Evolutionary conservation across 805 yeast genomes (phyloP).

Genomic region (Brettanomyces anomalus): DNA sequence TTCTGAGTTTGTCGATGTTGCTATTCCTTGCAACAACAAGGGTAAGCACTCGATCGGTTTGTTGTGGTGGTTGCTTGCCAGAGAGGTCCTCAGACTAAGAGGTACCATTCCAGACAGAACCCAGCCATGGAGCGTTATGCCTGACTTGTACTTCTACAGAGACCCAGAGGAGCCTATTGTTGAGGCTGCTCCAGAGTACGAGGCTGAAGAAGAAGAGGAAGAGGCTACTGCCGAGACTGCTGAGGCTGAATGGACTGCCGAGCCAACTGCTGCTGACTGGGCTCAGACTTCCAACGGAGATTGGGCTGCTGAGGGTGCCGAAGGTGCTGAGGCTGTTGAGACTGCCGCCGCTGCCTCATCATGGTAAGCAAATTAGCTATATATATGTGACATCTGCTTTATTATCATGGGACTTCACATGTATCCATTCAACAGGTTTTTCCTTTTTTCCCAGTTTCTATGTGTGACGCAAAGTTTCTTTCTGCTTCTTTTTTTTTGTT

Average conservation of each 20-base stretch:
- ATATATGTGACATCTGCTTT: too few species aligned
- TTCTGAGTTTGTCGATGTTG: slow-evolving; percentile 97
- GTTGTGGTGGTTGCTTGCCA: slow-evolving; percentile 98
- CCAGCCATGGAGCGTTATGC: slow-evolving; percentile 98
- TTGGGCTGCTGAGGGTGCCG: slow-evolving; percentile 56
- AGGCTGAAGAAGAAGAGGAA: slow-evolving; percentile 56
- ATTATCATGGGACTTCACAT: too few species aligned
- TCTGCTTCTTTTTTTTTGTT: too few species aligned
- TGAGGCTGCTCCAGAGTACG: slow-evolving; percentile 55
- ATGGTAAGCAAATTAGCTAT: slow-evolving; percentile 17
- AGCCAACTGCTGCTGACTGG: slow-evolving; percentile 65
- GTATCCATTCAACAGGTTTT: too few species aligned
- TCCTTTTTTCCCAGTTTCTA: too few species aligned
- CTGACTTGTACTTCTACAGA: slow-evolving; percentile 99
- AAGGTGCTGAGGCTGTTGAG: slow-evolving; percentile 35
- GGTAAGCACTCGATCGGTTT: slow-evolving; percentile 99
- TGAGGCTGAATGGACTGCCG: slow-evolving; percentile 51
- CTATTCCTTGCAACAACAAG: slow-evolving; percentile 99
- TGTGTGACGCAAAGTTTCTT: too few species aligned
- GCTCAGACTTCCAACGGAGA: slow-evolving; percentile 47
- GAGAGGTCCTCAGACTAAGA: slow-evolving; percentile 99
- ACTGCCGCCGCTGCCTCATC: slow-evolving; percentile 22
- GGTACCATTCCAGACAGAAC: slow-evolving; percentile 95
- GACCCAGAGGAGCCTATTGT: slow-evolving; percentile 98
- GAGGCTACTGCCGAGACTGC: slow-evolving; percentile 40